These are phyloP conservation scores for Termitomyces heimii DNA, from an alignment of 768 basidiomycete species.

Conservation along the genomic window DNA sequence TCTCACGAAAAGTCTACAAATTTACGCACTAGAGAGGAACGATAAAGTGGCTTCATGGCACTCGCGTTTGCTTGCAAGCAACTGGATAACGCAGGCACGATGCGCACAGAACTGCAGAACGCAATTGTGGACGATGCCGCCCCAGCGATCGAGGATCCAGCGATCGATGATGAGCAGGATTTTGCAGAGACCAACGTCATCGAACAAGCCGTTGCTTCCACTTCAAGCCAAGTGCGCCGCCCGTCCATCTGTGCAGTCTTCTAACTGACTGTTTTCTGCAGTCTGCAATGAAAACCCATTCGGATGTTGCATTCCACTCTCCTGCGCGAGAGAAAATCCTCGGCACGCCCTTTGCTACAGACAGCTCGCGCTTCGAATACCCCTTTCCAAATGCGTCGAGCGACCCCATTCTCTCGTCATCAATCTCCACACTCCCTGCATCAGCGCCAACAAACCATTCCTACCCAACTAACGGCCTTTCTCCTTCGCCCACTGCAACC, in stretches of 20 bases:
- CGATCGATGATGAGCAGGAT: slow-evolving; percentile 4
- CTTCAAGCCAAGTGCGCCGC: background rate
- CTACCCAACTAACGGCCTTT: slow-evolving; percentile 8
- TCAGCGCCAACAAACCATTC: slow-evolving; percentile 1
- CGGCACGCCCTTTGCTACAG: slow-evolving; percentile 27
- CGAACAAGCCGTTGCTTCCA: background rate
- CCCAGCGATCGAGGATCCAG: background rate
- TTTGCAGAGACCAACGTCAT: slow-evolving; percentile 10
- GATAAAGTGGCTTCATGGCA: background rate
- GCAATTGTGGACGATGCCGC: background rate
- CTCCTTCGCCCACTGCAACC: slow-evolving; percentile 10
- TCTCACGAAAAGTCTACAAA: background rate
- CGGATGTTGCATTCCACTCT: slow-evolving; percentile 18
- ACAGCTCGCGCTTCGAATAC: slow-evolving; percentile 23
- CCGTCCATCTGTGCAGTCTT: background rate
- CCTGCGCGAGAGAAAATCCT: slow-evolving; percentile 22
- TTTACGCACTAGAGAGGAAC: background rate
- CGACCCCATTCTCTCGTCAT: slow-evolving; percentile 4
- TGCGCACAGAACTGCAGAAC: background rate
- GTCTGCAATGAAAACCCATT: background rate
- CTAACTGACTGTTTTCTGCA: background rate
- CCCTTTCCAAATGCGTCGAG: slow-evolving; percentile 18
- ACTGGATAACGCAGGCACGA: background rate
- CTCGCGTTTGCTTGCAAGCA: background rate
- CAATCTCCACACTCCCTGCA: slow-evolving; percentile 7